phyloP scores from a whole-genome alignment of 805 yeast genomes.

The Sungouiella blattae region DNA sequence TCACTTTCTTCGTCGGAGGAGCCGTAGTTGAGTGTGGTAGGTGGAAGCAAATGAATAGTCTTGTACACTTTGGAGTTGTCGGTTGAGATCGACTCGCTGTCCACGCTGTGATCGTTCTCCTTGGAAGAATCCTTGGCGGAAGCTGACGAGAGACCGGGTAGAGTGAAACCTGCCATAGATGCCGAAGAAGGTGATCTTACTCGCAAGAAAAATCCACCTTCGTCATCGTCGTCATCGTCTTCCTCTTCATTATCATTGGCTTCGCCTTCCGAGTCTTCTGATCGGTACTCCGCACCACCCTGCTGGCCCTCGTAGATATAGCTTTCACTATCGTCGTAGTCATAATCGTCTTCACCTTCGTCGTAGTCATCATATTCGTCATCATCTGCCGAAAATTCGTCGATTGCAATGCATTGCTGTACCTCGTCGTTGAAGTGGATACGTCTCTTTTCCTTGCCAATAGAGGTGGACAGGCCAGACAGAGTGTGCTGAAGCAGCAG shows the following conservation, averaged over 20 bases:
- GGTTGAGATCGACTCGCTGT: conserved; percentile 29
- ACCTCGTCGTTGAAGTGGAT: conserved; percentile 94
- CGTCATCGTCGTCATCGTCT: conserved; percentile 52
- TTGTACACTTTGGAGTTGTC: conserved; percentile 31
- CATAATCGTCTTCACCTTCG: conserved; percentile 18
- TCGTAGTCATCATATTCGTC: conserved; percentile 13
- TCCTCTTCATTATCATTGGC: conserved; percentile 28
- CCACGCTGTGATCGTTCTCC: conserved; percentile 16
- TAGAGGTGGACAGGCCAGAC: neutral
- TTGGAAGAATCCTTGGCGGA: conserved; percentile 6
- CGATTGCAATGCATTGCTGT: conserved; percentile 86
- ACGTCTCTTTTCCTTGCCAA: conserved; percentile 50
- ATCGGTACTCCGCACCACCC: conserved; percentile 13
- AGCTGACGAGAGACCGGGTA: conserved; percentile 15
- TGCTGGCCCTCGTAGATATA: conserved; percentile 13
- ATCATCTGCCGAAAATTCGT: conserved; percentile 16
- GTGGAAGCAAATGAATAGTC: conserved; percentile 78
- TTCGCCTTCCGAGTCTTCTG: conserved; percentile 18
- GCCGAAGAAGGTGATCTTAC: conserved; percentile 44
- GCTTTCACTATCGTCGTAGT: conserved; percentile 15
- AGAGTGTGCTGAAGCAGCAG: neutral
- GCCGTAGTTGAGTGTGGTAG: conserved; percentile 80
- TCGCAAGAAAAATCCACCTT: conserved; percentile 65
- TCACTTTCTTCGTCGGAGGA: conserved; percentile 61
- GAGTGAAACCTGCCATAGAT: conserved; percentile 10